Percentiles rank a stretch among this genome's conserved stretches.
Conservation (phyloP, 208 protist genomes). For the Balamuthia mandrillaris region DNA sequence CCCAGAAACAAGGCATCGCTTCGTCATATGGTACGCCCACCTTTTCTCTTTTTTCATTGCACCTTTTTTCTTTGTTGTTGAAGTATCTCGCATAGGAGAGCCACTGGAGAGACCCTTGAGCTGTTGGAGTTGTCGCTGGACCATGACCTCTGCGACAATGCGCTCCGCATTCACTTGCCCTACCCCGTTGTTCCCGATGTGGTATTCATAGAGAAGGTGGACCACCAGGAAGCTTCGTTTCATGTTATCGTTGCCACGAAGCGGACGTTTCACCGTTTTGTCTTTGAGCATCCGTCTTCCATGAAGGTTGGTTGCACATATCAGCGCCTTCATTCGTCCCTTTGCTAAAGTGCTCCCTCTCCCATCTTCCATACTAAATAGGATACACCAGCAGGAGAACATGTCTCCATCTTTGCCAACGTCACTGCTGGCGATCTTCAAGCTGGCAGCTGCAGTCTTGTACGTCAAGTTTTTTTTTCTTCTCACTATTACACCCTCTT, state of each 20-base stretch:
- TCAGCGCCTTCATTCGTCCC: no score
- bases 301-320: no score
- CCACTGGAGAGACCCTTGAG: not conserved
- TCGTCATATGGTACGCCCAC: not conserved
- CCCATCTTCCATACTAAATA: not conserved
- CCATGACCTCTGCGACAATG: conserved; percentile 12
- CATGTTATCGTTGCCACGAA: conserved; percentile 26
- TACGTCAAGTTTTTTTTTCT: no score
- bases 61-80: not conserved
- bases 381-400: not conserved
- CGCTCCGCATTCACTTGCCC: conserved; percentile 15
- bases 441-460: not conserved
- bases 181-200: conserved; percentile 13
- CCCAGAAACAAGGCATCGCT: no score
- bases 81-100: not conserved
- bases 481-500: no score
- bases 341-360: no score
- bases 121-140: conserved; percentile 29
- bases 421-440: not conserved
- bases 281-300: not conserved
- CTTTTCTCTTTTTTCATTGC: not conserved
- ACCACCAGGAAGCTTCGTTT: not conserved
- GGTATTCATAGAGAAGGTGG: not conserved
- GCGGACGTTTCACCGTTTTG: conserved; percentile 39
- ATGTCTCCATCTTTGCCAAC: not conserved